A percentile compares a stretch with the other conserved stretches of the same genome.
These are phyloP conservation scores for Trametes coccinea DNA, from an alignment of 768 basidiomycete species.

Conservation along the genomic window DNA sequence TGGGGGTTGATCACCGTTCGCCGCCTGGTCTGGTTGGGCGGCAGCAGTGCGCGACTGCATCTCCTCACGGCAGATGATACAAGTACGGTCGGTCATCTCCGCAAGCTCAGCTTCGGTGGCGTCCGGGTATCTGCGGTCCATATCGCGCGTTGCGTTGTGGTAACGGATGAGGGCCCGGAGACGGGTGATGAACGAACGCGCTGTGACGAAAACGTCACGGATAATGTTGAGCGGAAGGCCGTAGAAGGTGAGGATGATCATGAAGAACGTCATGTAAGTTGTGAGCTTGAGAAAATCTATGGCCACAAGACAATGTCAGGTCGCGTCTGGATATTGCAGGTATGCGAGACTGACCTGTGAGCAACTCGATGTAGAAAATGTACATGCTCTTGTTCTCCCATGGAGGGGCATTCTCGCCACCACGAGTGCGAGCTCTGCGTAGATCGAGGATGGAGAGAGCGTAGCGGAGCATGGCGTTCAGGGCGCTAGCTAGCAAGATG, in stretches of 20 bases:
- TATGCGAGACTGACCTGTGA: conserved; percentile 61
- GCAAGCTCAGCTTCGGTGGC: conserved; percentile 84
- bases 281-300: conserved; percentile 91
- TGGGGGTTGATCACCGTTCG: conserved; percentile 27
- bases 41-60: conserved; percentile 53
- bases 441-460: conserved; percentile 79
- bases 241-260: conserved; percentile 90
- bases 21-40: conserved; percentile 16
- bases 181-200: conserved; percentile 87
- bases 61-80: conserved; percentile 98
- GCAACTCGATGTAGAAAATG: conserved; percentile 91
- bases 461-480: conserved; percentile 83
- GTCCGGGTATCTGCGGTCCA: conserved; percentile 94
- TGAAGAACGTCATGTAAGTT: conserved; percentile 92
- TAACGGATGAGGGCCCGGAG: conserved; percentile 89
- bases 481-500: conserved; percentile 78
- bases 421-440: conserved; percentile 70
- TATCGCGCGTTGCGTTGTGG: conserved; percentile 90
- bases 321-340: neutral
- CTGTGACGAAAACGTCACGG: conserved; percentile 95
- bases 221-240: conserved; percentile 96
- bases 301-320: conserved; percentile 1
- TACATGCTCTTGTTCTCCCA: conserved; percentile 99
- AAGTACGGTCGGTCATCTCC: conserved; percentile 84
- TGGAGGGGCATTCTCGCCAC: conserved; percentile 82